Percentiles rank a stretch among this genome's conserved stretches.
These are phyloP conservation scores for Penicillium dipodomyicola DNA, from an alignment of 495 filamentous ascomycete genomes.

Conservation along the genomic window DNA sequence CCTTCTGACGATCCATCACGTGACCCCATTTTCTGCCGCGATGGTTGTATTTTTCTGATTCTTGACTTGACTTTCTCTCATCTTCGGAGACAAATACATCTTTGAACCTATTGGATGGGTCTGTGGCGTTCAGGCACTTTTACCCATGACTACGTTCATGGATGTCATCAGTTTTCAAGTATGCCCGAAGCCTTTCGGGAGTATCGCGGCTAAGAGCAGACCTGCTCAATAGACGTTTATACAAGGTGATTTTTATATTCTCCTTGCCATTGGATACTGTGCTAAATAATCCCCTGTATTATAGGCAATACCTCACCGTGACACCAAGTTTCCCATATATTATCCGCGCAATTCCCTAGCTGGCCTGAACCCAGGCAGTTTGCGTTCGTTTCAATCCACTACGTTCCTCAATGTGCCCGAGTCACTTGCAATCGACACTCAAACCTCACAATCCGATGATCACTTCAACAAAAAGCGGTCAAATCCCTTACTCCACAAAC, in stretches of 20 bases:
- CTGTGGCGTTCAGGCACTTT: slow-evolving; percentile 12
- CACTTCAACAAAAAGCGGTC: background rate
- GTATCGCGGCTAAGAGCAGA: slow-evolving; percentile 37
- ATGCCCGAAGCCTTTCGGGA: slow-evolving; percentile 44
- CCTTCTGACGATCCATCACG: slow-evolving; percentile 42
- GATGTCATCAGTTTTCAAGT: slow-evolving; percentile 50
- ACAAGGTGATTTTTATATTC: background rate
- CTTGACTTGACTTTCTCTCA: slow-evolving; percentile 10
- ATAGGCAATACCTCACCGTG: background rate
- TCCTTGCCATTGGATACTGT: background rate
- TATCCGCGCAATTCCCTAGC: background rate
- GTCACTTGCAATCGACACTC: background rate
- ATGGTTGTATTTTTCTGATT: slow-evolving; percentile 3
- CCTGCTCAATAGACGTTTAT: slow-evolving; percentile 1
- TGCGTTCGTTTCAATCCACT: slow-evolving; percentile 4
- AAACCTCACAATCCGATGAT: background rate
- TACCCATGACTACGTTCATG: slow-evolving; percentile 43
- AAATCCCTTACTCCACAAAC: background rate
- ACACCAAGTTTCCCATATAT: background rate
- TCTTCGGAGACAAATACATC: background rate
- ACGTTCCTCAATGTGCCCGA: background rate
- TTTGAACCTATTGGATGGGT: slow-evolving; percentile 13
- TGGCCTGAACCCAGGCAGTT: background rate
- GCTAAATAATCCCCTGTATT: background rate
- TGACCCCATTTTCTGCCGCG: slow-evolving; percentile 36